Evolutionary conservation across 2,329 filamentous ascomycete genomes (phyloP).

Genomic region (Venturia aucupariae): DNA sequence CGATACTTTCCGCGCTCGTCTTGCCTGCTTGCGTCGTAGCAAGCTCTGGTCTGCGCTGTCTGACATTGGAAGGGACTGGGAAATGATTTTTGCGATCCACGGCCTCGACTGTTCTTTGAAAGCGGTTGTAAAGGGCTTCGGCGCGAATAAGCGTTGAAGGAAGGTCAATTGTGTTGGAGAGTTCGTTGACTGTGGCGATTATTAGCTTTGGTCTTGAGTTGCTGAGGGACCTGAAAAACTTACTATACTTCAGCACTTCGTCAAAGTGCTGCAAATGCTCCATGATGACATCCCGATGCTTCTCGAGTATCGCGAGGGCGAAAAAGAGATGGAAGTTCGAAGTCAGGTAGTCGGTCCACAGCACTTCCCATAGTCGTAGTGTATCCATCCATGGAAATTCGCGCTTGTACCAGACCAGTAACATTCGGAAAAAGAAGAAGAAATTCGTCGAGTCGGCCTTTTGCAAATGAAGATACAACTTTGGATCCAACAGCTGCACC

Average conservation of each 20-base stretch:
- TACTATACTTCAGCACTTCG: slow-evolving; percentile 92
- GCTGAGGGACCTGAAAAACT: slow-evolving; percentile 24
- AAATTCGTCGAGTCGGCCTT: slow-evolving; percentile 94
- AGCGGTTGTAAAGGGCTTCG: slow-evolving; percentile 78
- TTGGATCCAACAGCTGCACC: slow-evolving; percentile 92
- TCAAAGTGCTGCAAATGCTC: slow-evolving; percentile 89
- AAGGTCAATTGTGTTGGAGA: slow-evolving; percentile 87
- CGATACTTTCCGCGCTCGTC: not conserved
- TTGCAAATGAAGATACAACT: slow-evolving; percentile 83
- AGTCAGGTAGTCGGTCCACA: slow-evolving; percentile 89
- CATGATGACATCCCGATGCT: slow-evolving; percentile 95
- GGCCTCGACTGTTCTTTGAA: slow-evolving; percentile 79
- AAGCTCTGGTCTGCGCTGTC: slow-evolving; percentile 38
- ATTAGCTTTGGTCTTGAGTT: slow-evolving; percentile 12
- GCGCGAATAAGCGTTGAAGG: slow-evolving; percentile 77
- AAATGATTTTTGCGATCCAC: slow-evolving; percentile 89
- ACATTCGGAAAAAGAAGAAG: slow-evolving; percentile 99
- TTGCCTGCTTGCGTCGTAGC: slow-evolving; percentile 23
- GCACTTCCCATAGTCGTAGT: slow-evolving; percentile 76
- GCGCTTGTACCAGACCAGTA: slow-evolving; percentile 97
- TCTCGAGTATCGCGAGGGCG: slow-evolving; percentile 87
- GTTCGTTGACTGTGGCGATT: slow-evolving; percentile 66
- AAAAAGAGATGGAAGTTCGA: slow-evolving; percentile 93
- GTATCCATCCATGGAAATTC: slow-evolving; percentile 89
- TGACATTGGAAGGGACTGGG: slow-evolving; percentile 44